These are phyloP conservation scores for Zymoseptoria crescenta DNA, from an alignment of 2,329 filamentous ascomycete species.

Conservation along the genomic window DNA sequence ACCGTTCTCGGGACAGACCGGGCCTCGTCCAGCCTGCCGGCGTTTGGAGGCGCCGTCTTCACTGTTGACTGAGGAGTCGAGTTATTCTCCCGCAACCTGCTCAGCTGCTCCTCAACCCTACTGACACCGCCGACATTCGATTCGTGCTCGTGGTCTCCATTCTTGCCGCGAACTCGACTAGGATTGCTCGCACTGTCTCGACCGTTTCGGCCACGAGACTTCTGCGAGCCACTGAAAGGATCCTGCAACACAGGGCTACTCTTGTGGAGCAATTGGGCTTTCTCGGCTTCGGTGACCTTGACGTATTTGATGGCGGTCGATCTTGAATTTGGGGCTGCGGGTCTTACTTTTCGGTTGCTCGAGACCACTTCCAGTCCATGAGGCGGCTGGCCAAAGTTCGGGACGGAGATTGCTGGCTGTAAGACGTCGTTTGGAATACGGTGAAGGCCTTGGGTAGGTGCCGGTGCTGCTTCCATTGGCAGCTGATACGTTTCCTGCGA, in stretches of 20 bases:
- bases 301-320: conserved; percentile 33
- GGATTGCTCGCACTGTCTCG: not conserved
- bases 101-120: not conserved
- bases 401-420: not conserved
- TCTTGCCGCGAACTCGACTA: not conserved
- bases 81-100: not conserved
- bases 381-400: not conserved
- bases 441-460: not conserved
- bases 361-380: conserved; percentile 20
- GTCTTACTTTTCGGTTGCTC: conserved; percentile 37
- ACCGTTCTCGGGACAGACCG: not conserved
- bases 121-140: not conserved
- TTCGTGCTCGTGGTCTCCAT: not conserved
- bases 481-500: conserved; percentile 14
- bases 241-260: not conserved
- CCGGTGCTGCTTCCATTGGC: not conserved
- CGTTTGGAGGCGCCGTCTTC: not conserved
- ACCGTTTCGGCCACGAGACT: not conserved
- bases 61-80: not conserved
- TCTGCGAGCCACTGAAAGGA: not conserved
- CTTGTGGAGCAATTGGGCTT: not conserved
- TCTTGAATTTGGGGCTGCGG: conserved; percentile 33
- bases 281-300: not conserved
- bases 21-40: not conserved
- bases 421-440: not conserved